Conservation (phyloP, 371 early-diverging fungal species). For the Gilbertella persicaria region DNA sequence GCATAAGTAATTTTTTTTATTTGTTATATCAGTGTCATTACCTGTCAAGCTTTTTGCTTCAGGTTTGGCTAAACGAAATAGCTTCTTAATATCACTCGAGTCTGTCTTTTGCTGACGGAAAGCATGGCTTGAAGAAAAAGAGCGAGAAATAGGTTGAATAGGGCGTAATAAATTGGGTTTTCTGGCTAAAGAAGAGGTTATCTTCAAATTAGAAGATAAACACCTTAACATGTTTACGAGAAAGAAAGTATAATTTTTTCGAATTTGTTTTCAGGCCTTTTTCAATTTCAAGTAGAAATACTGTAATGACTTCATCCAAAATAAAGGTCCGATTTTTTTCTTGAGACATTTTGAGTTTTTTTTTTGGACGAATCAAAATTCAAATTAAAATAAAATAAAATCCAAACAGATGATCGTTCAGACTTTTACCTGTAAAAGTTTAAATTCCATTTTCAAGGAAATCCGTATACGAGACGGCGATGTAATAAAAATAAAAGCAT, state of each 20-base stretch:
- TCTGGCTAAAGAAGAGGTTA: not conserved
- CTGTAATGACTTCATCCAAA: too few relatives aligned
- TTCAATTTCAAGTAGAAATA: too few relatives aligned
- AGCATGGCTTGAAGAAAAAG: not conserved
- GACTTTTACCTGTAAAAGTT: constrained; percentile 3
- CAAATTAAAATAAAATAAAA: too few relatives aligned
- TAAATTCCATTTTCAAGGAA: constrained; percentile 5
- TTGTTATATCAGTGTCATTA: constrained; percentile 8
- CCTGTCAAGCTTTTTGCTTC: constrained; percentile 50
- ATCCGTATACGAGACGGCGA: constrained; percentile 5
- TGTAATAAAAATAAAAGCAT: not conserved
- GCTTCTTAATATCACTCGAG: constrained; percentile 30
- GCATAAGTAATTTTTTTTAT: not conserved
- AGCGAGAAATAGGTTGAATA: not conserved
- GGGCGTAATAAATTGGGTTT: not conserved
- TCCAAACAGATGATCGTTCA: not conserved
- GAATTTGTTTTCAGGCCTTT: too few relatives aligned
- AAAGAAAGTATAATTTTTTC: too few relatives aligned
- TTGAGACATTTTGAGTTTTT: too few relatives aligned
- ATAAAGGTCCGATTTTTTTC: too few relatives aligned
- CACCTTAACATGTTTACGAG: constrained; percentile 6
- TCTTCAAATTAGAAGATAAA: constrained; percentile 5
- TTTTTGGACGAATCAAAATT: not conserved
- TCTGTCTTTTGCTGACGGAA: constrained; percentile 12
- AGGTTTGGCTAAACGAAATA: constrained; percentile 46